Evolutionary conservation across 2,329 filamentous ascomycete species (phyloP), one percentile per base, ranked within the genome.

Genomic region (Colletotrichum costaricense): DNA sequence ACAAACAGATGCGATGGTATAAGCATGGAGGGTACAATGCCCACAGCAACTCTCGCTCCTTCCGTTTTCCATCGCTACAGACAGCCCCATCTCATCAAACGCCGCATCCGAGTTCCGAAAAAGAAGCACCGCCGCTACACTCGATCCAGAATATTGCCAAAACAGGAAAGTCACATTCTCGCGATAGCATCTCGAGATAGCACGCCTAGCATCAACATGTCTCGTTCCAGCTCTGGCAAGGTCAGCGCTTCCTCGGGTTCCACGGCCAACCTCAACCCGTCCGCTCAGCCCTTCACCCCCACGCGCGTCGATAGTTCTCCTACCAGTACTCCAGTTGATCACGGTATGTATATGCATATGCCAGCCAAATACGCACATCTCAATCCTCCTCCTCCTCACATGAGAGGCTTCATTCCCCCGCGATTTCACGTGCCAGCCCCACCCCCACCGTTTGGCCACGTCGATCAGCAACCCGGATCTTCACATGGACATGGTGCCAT

Each of bases 381-480:
- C 19, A 22, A n/a, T 24, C 2, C 2, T 26, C 12, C 14, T 26
- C 16, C n/a, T 64, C 22, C 46, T n/a, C 8, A 38, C 42, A 49
- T 49, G 42, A 9, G 16, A 12, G 28, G 46, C 19, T 14, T 28
- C 14, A 2, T 55, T 49, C 42, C 55, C 42, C 57, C 26, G 35
- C 22, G 5, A 22, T 22, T 55, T 68, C 69, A 54, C 63, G 14
- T 46, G n/a, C 11, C 22, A 11, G n/a, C 26, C 33, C 54, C 60
- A 24, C 55, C 9, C 54, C 12, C 62, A 52, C 38, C 55, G n/a
- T 42, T 24, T 28, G 22, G n/a, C 35, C 24, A 26, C 26, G 16
- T 19, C 35, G n/a, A 69, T 67, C 42, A 49, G 22, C 24, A 26
- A 57, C 22, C 35, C 46, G 52, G 33, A 67, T 67, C 16, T 67